phyloP scores from a whole-genome alignment of 2,329 filamentous ascomycete genomes.

The Talaromyces sp. region DNA sequence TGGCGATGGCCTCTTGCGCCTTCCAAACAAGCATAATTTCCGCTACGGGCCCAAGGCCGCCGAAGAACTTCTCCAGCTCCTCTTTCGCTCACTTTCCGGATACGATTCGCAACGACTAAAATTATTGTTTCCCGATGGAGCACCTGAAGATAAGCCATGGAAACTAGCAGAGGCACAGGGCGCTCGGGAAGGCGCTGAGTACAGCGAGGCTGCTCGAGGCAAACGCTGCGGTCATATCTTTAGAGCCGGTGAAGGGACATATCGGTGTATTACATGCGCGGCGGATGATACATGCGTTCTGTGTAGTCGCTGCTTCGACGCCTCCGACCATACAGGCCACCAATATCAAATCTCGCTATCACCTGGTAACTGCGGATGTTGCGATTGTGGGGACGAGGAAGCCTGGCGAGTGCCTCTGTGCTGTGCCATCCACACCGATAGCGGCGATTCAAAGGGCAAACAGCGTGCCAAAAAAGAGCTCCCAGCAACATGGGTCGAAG shows the following conservation, averaged over 20 bases:
- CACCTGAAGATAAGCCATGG: slow-evolving; percentile 55
- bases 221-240: slow-evolving; percentile 98
- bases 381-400: slow-evolving; percentile 93
- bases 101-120: slow-evolving; percentile 68
- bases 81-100: slow-evolving; percentile 83
- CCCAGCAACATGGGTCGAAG: slow-evolving; percentile 69
- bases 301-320: slow-evolving; percentile 89
- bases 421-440: slow-evolving; percentile 86
- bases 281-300: slow-evolving; percentile 93
- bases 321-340: slow-evolving; percentile 90
- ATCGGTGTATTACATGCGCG: slow-evolving; percentile 89
- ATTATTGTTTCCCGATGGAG: slow-evolving; percentile 76
- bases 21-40: slow-evolving; percentile 68
- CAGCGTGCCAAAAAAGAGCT: slow-evolving; percentile 60
- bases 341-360: slow-evolving; percentile 86
- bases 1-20: slow-evolving; percentile 72
- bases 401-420: slow-evolving; percentile 79
- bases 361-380: slow-evolving; percentile 88
- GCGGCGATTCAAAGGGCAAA: slow-evolving; percentile 42
- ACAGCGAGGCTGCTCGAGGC: slow-evolving; percentile 83
- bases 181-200: slow-evolving; percentile 89
- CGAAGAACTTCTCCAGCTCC: slow-evolving; percentile 66
- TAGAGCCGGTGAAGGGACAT: slow-evolving; percentile 87
- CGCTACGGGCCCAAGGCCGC: slow-evolving; percentile 70
- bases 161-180: slow-evolving; percentile 84